Evolutionary conservation across 306 rosid genomes (phyloP), one percentile per base, ranked within the genome.

Genomic region (Begonia masoniana): DNA sequence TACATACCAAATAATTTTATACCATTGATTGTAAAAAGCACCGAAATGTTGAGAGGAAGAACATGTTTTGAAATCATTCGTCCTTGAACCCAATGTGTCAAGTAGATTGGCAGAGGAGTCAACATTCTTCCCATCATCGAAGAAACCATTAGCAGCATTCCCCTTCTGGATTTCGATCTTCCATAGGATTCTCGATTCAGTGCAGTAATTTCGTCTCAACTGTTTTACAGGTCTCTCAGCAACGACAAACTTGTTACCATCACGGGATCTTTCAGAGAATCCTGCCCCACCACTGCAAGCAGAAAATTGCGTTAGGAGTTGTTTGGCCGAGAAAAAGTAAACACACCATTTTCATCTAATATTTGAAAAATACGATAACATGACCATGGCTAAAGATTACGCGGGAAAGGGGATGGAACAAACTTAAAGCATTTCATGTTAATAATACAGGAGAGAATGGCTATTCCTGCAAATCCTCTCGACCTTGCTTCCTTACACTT

Each of bases 281-380:
- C 94, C 94, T 62, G 96, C 95, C 97, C 97, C 85, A 68, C n/a
- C n/a, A 83, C 97, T 91, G 88, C n/a, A 56, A 61, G 41, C 70
- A 63, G 62, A 55, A 10, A 51, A 47, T 41, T 31, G 42, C 13
- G 7, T 61, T 56, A 66, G 62, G 63, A 55, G 43, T 60, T 57
- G 41, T 51, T 13, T 31, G 39, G 12, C 31, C 54, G 6, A 47
- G 12, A 43, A 16, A 15, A 56, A 8, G 49, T 19, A 12, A 4
- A 45, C 14, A n/a, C n/a, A n/a, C 26, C 43, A 26, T 13, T 58
- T 58, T 26, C 43, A 58, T 23, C 48, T 0, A 31, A 31, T 31
- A 6, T 31, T 31, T 31, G 39, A 31, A 7, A 31, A 31, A 31
- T 31, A 31, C 1, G 3, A 31, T 31, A 31, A 31, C 39, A 1